Evolutionary conservation across 2,329 filamentous ascomycete species (phyloP), one percentile per base, ranked within the genome.

Genomic region (Helotiales sp.): DNA sequence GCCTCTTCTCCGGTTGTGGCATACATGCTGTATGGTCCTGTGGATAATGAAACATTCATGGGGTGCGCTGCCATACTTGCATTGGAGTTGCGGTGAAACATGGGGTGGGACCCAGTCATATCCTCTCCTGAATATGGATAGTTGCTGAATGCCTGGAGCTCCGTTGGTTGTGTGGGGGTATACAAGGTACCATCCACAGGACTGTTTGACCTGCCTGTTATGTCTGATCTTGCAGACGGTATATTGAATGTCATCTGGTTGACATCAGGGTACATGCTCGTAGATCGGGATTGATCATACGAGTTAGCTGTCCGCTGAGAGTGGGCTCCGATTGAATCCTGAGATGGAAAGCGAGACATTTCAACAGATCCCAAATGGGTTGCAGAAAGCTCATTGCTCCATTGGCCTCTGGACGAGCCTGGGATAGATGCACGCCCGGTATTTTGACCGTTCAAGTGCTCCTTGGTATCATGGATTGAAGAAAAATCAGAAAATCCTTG

Each of bases 201-300:
- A 53, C 68, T 70, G 54, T 55, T 65, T 60, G 68, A 72, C 59
- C 68, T 69, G 54, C 61, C 65, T 60, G 65, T 67, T 51, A 58
- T 54, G 66, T 71, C 69, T 64, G 69, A 69, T 53, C 63, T 64
- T 55, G 63, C 63, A 57, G 69, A 69, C 53, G 69, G 66, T 52
- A 69, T 66, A 63, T 69, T 63, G 66, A 65, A 70, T 54, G 67
- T 62, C 54, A 65, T 61, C 50, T 70, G 66, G 42, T 67, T 66
- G 25, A 63, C 56, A 60, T 55, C 63, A 48, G 63, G 59, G 40
- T 65, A 68, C 59, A 69, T 63, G 22, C 63, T 66, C 60, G 60
- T 38, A 52, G 68, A 69, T 61, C 58, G 62, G 57, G 34, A 54
- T 55, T 67, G 67, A 65, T 70, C 68, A 67, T 62, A 65, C 52